Evolutionary conservation across 306 rosid genomes (phyloP).

Genomic region (Dryas drummondii): DNA sequence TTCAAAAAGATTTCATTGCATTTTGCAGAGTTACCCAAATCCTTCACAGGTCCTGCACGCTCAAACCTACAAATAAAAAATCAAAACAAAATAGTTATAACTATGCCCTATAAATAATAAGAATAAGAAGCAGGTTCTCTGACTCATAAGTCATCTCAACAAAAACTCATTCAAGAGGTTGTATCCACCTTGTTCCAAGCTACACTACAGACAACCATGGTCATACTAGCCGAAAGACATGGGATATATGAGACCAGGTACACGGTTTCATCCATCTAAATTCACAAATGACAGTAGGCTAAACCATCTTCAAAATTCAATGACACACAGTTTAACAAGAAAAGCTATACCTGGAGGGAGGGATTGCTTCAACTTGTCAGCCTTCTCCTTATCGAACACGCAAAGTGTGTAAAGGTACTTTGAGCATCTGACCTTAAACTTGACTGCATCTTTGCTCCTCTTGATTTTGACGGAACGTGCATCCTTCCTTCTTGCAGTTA

Average conservation of each 20-base stretch:
- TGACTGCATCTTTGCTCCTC: slow-evolving; percentile 76
- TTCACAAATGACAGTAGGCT: not conserved
- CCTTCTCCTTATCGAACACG: slow-evolving; percentile 76
- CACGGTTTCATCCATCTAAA: not conserved
- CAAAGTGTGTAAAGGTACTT: slow-evolving; percentile 91
- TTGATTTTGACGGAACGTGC: slow-evolving; percentile 82
- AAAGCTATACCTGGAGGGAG: slow-evolving; percentile 71
- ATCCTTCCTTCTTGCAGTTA: slow-evolving; percentile 86
- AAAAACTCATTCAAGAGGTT: not conserved
- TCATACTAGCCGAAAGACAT: not conserved
- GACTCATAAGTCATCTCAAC: too few species aligned
- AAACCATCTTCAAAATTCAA: not conserved
- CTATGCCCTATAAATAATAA: too few species aligned
- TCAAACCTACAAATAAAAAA: slow-evolving; percentile 56
- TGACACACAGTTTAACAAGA: not conserved
- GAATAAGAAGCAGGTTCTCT: not conserved
- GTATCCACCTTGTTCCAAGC: too few species aligned
- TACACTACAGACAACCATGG: not conserved
- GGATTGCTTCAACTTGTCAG: slow-evolving; percentile 88
- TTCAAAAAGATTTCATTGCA: not conserved
- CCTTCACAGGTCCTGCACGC: slow-evolving; percentile 75
- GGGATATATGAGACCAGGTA: too few species aligned
- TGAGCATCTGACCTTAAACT: slow-evolving; percentile 89
- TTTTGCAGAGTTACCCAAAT: not conserved
- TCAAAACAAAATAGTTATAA: not conserved